These are phyloP conservation scores for Colletotrichum sp. DNA, from an alignment of 2,329 filamentous ascomycete species.

Conservation along the genomic window DNA sequence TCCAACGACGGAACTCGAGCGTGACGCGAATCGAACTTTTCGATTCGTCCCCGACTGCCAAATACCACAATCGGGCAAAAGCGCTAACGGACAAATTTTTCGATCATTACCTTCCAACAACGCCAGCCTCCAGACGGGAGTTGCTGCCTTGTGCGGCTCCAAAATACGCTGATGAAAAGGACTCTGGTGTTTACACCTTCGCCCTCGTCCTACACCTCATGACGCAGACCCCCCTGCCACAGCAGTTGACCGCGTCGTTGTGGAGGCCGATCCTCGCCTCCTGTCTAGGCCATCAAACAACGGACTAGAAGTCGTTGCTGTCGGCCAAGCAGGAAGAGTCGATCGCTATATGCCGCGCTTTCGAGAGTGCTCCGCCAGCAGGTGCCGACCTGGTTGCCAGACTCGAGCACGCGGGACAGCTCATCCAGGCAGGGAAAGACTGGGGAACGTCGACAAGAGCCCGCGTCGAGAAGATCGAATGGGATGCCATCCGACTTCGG, in stretches of 20 bases:
- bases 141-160: not conserved
- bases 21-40: not conserved
- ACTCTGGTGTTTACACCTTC: not conserved
- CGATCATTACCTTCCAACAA: not conserved
- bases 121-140: not conserved
- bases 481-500: not conserved
- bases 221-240: not conserved
- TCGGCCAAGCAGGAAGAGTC: not conserved
- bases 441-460: not conserved
- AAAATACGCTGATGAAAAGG: not conserved
- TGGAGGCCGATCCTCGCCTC: not conserved
- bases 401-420: not conserved
- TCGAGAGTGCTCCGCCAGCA: not conserved
- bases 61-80: not conserved
- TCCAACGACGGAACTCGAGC: not conserved
- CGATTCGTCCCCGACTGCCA: not conserved
- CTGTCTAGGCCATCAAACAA: not conserved
- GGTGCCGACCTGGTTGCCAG: not conserved
- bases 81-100: not conserved
- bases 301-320: not conserved
- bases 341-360: not conserved
- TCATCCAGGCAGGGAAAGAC: not conserved
- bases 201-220: not conserved
- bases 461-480: not conserved
- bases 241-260: not conserved